Percentiles rank a stretch among this genome's conserved stretches.
Evolutionary conservation across 371 early-diverging fungal species (phyloP).

Genomic region (Mucor indicus): DNA sequence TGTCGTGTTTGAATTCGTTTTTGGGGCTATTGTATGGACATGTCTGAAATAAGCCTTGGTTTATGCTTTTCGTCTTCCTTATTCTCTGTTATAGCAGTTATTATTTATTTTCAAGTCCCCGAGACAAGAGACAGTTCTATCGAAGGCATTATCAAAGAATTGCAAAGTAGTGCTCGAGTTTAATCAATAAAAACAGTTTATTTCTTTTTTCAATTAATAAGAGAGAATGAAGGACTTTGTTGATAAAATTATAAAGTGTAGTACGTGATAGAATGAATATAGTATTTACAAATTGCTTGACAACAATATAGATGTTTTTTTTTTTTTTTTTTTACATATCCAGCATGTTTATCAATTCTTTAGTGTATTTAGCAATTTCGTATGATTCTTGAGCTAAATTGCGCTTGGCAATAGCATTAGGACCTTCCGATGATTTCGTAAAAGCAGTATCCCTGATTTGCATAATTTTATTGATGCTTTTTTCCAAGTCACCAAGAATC

Average conservation of each 20-base stretch:
- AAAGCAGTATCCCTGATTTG: slow-evolving; percentile 60
- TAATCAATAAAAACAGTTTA: neutral
- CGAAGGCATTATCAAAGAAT: slow-evolving; percentile 45
- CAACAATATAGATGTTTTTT: neutral
- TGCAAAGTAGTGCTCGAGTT: neutral
- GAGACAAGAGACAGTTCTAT: slow-evolving; percentile 75
- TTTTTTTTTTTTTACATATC: slow-evolving; percentile 16
- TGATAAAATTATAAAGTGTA: neutral
- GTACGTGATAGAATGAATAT: neutral
- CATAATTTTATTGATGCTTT: slow-evolving; percentile 64
- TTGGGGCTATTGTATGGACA: too few relatives aligned
- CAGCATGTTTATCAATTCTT: slow-evolving; percentile 63
- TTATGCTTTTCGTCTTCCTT: too few relatives aligned
- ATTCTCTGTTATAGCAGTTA: slow-evolving; percentile 12
- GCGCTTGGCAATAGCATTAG: slow-evolving; percentile 74
- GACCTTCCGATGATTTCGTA: slow-evolving; percentile 31
- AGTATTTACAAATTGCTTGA: neutral
- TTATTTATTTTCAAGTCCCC: slow-evolving; percentile 54
- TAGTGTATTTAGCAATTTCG: slow-evolving; percentile 89
- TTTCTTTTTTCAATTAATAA: neutral
- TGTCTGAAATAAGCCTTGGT: too few relatives aligned
- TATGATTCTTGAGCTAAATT: slow-evolving; percentile 83
- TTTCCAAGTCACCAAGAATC: slow-evolving; percentile 68
- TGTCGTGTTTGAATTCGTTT: too few relatives aligned
- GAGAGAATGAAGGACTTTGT: too few relatives aligned